Conservation (phyloP, 345 rosid species). For the Iberis pinnata region DNA sequence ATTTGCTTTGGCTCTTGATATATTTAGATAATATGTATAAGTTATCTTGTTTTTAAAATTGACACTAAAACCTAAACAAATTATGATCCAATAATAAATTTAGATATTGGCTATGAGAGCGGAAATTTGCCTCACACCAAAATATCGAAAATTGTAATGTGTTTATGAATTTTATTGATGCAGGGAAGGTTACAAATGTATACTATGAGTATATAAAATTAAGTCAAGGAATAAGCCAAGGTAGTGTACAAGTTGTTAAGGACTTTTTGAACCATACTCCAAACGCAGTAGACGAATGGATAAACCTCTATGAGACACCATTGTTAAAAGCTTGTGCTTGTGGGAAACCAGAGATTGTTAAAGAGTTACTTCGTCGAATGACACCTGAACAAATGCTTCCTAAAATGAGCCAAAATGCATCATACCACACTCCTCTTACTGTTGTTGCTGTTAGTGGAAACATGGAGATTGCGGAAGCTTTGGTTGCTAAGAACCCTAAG, state of each 20-base stretch:
- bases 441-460: slow-evolving; percentile 34
- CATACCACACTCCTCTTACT: slow-evolving; percentile 31
- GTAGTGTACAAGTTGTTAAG: slow-evolving; percentile 14
- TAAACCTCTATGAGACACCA: slow-evolving; percentile 25
- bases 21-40: too few relatives aligned
- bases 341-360: slow-evolving; percentile 26
- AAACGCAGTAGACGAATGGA: slow-evolving; percentile 19
- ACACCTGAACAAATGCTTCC: slow-evolving; percentile 35
- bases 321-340: slow-evolving; percentile 28
- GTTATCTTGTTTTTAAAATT: too few relatives aligned
- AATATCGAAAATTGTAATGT: neutral
- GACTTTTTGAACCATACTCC: slow-evolving; percentile 18
- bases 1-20: too few relatives aligned
- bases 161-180: slow-evolving; percentile 13
- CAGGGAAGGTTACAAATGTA: slow-evolving; percentile 5
- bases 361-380: slow-evolving; percentile 30
- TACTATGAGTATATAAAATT: slow-evolving; percentile 18
- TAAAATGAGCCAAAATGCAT: slow-evolving; percentile 25
- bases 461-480: slow-evolving; percentile 27
- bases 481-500: slow-evolving; percentile 30
- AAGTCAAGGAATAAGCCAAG: slow-evolving; percentile 30
- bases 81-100: too few relatives aligned
- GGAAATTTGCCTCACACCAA: neutral
- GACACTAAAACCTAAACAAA: too few relatives aligned
- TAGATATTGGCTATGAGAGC: too few relatives aligned